Base-by-base conservation (phyloP, 345 rosid genomes). In the Arabidopsis arenosa region DNA sequence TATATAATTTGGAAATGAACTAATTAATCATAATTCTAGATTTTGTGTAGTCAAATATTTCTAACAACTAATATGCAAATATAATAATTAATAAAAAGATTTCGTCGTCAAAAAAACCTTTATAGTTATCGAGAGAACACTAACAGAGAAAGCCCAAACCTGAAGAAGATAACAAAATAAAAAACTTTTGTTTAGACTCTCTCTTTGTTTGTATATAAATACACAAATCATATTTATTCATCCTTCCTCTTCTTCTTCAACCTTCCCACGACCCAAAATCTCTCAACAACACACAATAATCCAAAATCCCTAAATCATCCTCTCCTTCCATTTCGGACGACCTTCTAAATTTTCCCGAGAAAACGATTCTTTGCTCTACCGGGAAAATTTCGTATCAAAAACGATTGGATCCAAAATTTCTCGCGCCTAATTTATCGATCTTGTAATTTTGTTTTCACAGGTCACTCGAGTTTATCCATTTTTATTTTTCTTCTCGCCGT, bases 271-370 rank as follows among this genome's bases (percentile, higher is more conserved):
- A 61, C 64, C 71, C 17, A 5, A 45, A 43, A 41, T 41, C 45
- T 41, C 45, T 41, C 45, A 41, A 41, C 14, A 1, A 11, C 37
- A 35, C 37, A 35, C 37, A 35, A 62, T 40, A 28, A 33, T 23
- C 51, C 13, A n/a, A 17, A 3, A 44, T 3, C 48, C 59, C 59
- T 32, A 39, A 30, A 9, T 52, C 30, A 47, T 44, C 45, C 7
- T 36, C 72, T 37, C 79, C 73, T 35, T 75, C 67, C 9, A 64
- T 77, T 63, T 77, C 80, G 76, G 76, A 28, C 59, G 7, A 70
- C 64, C 64, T 21, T 7, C 59, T 9, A 28, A 30, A 13, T 40
- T 75, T 48, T 41, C 69, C 79, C 49, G 79, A 68, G 75, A 68
- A 40, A 69, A 53, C 21, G 41, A 6, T 33, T 53, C 6, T n/a